phyloP scores from a whole-genome alignment of 2,329 filamentous ascomycete genomes.

The Phyllosticta paracitricarpa region DNA sequence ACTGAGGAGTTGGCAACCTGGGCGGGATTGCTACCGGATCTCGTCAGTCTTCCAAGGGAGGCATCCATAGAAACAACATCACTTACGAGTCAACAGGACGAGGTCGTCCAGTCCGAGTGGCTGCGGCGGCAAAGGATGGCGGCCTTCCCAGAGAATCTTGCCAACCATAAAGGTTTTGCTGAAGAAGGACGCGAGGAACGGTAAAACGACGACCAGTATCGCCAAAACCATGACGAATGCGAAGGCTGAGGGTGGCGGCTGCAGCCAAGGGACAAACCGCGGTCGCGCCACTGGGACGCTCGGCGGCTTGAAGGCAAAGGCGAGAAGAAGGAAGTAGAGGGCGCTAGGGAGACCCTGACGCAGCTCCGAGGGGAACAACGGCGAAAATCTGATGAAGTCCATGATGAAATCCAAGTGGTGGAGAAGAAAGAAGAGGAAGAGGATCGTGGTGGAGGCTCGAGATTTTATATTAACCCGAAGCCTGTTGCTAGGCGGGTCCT shows the following conservation, averaged over 20 bases:
- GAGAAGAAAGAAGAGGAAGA: not conserved
- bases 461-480: not conserved
- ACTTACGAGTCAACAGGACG: not conserved
- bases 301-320: not conserved
- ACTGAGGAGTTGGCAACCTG: not conserved
- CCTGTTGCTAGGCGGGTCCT: not conserved
- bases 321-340: not conserved
- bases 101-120: not conserved
- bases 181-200: not conserved
- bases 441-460: not conserved
- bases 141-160: not conserved
- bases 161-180: not conserved
- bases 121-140: not conserved
- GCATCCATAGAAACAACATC: not conserved
- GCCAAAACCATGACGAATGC: not conserved
- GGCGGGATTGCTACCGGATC: not conserved
- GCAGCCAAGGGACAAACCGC: not conserved
- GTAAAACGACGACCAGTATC: not conserved
- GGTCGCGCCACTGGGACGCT: not conserved
- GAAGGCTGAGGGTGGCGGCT: not conserved
- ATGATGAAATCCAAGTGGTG: not conserved
- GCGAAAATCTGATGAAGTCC: not conserved
- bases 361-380: not conserved
- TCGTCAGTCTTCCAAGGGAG: not conserved
- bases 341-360: not conserved